Conservation (phyloP, 106 monocot genomes). For the Dendrobium chrysotoxum region DNA sequence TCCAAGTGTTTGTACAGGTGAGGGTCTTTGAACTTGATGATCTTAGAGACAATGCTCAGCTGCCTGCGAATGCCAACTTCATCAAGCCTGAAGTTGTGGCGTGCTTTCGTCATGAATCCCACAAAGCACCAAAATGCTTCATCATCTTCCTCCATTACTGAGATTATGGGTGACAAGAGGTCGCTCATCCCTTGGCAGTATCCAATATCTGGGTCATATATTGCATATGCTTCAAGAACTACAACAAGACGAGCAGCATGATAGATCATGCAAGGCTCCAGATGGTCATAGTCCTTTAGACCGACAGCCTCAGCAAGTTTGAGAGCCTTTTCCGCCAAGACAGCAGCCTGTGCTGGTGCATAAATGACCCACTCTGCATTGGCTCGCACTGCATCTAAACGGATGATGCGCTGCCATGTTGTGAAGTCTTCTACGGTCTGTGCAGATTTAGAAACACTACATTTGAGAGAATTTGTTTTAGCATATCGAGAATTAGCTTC, state of each 20-base stretch:
- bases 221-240: slow-evolving; percentile 81
- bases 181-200: slow-evolving; percentile 99
- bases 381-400: slow-evolving; percentile 81
- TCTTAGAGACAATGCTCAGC: slow-evolving; percentile 66
- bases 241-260: slow-evolving; percentile 77
- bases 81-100: slow-evolving; percentile 76
- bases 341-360: slow-evolving; percentile 45
- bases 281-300: slow-evolving; percentile 70
- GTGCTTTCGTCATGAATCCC: slow-evolving; percentile 82
- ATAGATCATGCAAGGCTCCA: slow-evolving; percentile 69
- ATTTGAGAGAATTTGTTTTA: slow-evolving; percentile 4
- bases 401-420: slow-evolving; percentile 93
- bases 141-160: slow-evolving; percentile 62
- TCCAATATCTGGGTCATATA: slow-evolving; percentile 79
- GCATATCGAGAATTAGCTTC: not conserved
- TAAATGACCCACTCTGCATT: slow-evolving; percentile 77
- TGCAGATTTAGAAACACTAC: slow-evolving; percentile 7
- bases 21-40: slow-evolving; percentile 68
- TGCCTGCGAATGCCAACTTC: slow-evolving; percentile 77
- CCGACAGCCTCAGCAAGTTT: slow-evolving; percentile 42
- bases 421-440: slow-evolving; percentile 51
- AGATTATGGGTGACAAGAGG: slow-evolving; percentile 70
- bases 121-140: slow-evolving; percentile 95
- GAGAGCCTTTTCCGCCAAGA: slow-evolving; percentile 46
- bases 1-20: slow-evolving; percentile 76